Evolutionary conservation across 2,329 filamentous ascomycete species (phyloP).

Genomic region (Colletotrichum tofieldiae): DNA sequence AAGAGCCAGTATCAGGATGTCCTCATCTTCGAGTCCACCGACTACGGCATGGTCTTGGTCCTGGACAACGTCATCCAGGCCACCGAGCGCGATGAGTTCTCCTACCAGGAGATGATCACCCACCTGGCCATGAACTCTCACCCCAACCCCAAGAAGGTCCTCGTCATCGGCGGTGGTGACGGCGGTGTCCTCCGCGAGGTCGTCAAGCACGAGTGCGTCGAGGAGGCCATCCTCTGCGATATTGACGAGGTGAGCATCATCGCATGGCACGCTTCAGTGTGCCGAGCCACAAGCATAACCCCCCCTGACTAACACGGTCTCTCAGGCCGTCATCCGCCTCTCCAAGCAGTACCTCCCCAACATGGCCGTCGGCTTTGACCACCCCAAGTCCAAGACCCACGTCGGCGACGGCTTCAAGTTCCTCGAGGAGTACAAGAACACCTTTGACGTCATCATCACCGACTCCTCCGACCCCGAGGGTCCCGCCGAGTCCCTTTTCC

Average conservation of each 20-base stretch:
- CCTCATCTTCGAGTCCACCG: constrained; percentile 97
- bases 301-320: constrained; percentile 18
- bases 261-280: not conserved
- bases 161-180: constrained; percentile 98
- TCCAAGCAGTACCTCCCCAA: constrained; percentile 97
- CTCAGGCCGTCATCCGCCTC: constrained; percentile 91
- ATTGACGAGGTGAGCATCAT: constrained; percentile 83
- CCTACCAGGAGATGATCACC: constrained; percentile 99
- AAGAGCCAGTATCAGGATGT: constrained; percentile 99
- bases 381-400: constrained; percentile 94
- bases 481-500: constrained; percentile 95
- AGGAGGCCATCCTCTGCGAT: constrained; percentile 97
- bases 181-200: constrained; percentile 98
- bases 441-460: constrained; percentile 99
- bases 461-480: constrained; percentile 98
- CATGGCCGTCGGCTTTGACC: constrained; percentile 94
- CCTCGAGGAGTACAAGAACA: constrained; percentile 94
- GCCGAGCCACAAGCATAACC: not conserved
- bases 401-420: constrained; percentile 99
- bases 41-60: constrained; percentile 96
- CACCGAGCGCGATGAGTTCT: constrained; percentile 99
- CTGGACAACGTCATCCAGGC: constrained; percentile 99
- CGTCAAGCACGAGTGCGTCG: constrained; percentile 97
- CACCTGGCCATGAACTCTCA: constrained; percentile 99
- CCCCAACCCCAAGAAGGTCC: constrained; percentile 97